Evolutionary conservation across 208 protist genomes (phyloP).

Genomic region (Naegleria fowleri): DNA sequence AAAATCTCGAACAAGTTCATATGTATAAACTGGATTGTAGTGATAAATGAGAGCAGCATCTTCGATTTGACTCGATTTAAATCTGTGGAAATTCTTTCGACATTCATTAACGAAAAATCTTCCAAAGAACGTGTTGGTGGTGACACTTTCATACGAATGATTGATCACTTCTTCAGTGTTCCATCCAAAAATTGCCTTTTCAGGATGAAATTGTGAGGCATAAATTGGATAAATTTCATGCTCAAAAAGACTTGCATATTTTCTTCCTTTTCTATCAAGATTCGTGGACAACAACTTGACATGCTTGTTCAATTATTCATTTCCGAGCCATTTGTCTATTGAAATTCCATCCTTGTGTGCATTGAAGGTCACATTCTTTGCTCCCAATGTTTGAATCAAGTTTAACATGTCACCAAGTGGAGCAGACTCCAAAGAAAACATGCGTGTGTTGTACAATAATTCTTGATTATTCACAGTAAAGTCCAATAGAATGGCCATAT

Average conservation of each 20-base stretch:
- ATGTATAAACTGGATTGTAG: not conserved
- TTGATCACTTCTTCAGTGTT: conserved; percentile 39
- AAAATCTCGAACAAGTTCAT: not conserved
- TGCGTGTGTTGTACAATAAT: not conserved
- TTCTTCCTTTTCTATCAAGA: conserved; percentile 39
- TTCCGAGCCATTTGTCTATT: conserved; percentile 7
- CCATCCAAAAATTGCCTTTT: conserved; percentile 49
- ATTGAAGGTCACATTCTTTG: conserved; percentile 26
- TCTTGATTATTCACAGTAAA: not conserved
- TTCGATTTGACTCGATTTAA: not conserved
- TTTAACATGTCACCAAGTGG: not conserved
- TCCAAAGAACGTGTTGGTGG: conserved; percentile 40
- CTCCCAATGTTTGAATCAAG: not conserved
- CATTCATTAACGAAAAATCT: conserved; percentile 48
- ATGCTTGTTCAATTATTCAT: conserved; percentile 29
- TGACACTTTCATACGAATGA: conserved; percentile 41
- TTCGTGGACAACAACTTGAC: conserved; percentile 48
- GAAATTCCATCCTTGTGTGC: conserved; percentile 36
- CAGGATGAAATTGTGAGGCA: conserved; percentile 52
- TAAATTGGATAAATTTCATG: conserved; percentile 46
- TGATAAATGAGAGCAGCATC: not conserved
- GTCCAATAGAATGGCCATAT: conserved; percentile 22
- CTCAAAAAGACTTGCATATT: conserved; percentile 50
- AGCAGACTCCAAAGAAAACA: not conserved
- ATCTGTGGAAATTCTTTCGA: not conserved